These are phyloP conservation scores for Rheum nobile DNA, from an alignment of 148 eudicot species.

Conservation along the genomic window DNA sequence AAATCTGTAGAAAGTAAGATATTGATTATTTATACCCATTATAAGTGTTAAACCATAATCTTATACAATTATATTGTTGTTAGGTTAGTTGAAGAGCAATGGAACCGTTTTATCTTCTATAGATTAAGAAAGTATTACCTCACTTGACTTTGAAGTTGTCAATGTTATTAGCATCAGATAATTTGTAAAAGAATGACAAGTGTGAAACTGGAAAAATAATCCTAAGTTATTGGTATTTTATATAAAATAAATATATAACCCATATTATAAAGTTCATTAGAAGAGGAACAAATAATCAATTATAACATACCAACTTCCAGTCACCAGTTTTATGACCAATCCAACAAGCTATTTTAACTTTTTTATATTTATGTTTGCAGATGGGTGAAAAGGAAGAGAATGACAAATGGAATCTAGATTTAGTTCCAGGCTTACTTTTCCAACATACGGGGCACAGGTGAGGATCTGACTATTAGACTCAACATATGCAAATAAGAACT, in stretches of 20 bases:
- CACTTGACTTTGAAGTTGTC: neutral
- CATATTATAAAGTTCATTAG: neutral
- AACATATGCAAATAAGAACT: too few species aligned
- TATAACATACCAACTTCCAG: neutral
- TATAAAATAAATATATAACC: neutral
- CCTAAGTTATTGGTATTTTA: neutral
- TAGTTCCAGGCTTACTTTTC: slow-evolving; percentile 65
- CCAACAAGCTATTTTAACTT: neutral
- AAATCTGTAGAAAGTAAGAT: neutral
- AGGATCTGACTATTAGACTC: slow-evolving; percentile 8
- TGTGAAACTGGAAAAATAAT: neutral
- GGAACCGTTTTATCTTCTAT: neutral
- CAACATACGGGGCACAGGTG: slow-evolving; percentile 96
- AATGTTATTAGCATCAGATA: neutral
- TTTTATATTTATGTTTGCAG: slow-evolving; percentile 25
- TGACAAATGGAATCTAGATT: slow-evolving; percentile 14
- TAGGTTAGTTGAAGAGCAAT: neutral
- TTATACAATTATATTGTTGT: too few species aligned
- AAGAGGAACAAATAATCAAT: neutral
- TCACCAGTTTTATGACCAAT: neutral
- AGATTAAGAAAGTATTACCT: too few species aligned
- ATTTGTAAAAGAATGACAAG: neutral
- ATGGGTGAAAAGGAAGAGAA: slow-evolving; percentile 54
- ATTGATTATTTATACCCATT: too few species aligned
- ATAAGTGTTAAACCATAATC: too few species aligned